These are phyloP conservation scores for Zymoseptoria crescenta DNA, from an alignment of 2,329 filamentous ascomycete genomes.

Conservation along the genomic window DNA sequence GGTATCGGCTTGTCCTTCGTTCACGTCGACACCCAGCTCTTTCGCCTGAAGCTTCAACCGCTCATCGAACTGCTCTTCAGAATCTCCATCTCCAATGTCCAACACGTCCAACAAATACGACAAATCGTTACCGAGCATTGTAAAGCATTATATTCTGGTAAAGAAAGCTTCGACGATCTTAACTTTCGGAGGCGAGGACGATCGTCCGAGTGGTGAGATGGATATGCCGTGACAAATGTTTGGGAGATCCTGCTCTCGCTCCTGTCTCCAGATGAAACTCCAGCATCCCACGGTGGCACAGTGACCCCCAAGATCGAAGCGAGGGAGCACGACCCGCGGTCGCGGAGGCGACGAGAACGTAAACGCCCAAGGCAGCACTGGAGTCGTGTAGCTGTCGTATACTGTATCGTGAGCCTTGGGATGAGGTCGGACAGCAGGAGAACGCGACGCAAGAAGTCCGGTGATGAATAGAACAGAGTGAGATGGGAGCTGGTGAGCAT, in stretches of 20 bases:
- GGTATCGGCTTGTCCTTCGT: conserved; percentile 1
- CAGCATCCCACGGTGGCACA: neutral
- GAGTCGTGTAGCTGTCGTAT: neutral
- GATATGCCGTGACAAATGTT: neutral
- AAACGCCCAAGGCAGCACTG: neutral
- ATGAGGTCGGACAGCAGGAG: neutral
- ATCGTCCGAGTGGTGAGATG: neutral
- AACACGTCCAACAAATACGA: conserved; percentile 26
- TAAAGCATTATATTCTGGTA: neutral
- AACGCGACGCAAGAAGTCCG: neutral
- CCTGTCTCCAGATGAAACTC: neutral
- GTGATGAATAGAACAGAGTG: neutral
- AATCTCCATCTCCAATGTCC: conserved; percentile 21
- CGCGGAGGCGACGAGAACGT: neutral
- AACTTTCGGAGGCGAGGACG: neutral
- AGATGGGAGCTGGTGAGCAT: too few species aligned
- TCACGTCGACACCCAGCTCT: conserved; percentile 21
- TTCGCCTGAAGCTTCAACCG: conserved; percentile 21
- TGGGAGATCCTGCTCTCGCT: neutral
- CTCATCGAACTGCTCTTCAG: conserved; percentile 25
- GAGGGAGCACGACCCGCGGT: too few species aligned
- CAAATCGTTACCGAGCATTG: conserved; percentile 12
- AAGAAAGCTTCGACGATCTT: neutral
- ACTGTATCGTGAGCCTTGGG: neutral
- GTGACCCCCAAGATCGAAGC: neutral